These are phyloP conservation scores for Spergularia azorica DNA, from an alignment of 179 eudicot species.

Conservation along the genomic window DNA sequence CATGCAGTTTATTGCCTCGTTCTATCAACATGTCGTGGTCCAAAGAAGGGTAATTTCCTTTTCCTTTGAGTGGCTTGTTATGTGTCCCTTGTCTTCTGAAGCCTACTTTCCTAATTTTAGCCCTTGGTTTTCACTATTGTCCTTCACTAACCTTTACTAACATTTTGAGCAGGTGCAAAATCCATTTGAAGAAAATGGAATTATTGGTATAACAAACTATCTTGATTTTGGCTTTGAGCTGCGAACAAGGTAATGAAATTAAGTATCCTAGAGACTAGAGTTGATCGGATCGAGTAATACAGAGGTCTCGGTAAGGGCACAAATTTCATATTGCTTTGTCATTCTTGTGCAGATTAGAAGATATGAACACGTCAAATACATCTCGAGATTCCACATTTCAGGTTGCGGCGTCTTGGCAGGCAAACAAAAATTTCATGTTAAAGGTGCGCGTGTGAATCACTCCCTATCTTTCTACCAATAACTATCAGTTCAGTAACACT, in stretches of 20 bases:
- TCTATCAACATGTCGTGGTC: constrained; percentile 88
- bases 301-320: neutral
- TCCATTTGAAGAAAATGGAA: constrained; percentile 70
- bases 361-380: constrained; percentile 38
- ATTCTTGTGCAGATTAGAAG: constrained; percentile 49
- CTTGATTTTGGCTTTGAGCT: constrained; percentile 89
- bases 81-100: neutral
- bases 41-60: constrained; percentile 71
- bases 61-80: neutral
- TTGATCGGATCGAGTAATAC: neutral
- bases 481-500: neutral
- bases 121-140: neutral
- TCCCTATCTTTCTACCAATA: constrained; percentile 12
- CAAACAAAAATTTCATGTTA: constrained; percentile 77
- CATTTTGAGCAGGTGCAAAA: constrained; percentile 64
- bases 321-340: neutral
- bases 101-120: neutral
- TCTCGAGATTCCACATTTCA: constrained; percentile 69
- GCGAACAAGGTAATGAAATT: constrained; percentile 60
- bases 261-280: no score
- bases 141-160: neutral
- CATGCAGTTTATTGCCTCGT: constrained; percentile 86
- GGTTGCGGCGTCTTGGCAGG: constrained; percentile 95
- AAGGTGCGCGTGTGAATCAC: constrained; percentile 47
- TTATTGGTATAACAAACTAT: constrained; percentile 86